Evolutionary conservation across 2,329 filamentous ascomycete genomes (phyloP).

Genomic region (Fusarium sp.): DNA sequence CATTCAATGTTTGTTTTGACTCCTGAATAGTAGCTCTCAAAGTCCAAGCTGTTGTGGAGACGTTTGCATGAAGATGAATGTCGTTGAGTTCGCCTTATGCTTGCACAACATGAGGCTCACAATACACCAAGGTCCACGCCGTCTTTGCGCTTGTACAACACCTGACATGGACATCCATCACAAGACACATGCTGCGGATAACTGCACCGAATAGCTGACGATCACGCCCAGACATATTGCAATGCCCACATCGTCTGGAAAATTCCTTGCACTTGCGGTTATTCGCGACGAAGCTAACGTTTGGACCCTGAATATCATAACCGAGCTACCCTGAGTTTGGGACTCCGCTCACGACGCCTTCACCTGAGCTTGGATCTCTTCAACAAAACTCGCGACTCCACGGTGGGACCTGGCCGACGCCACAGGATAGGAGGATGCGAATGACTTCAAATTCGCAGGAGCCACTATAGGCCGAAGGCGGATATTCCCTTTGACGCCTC

Average conservation of each 20-base stretch:
- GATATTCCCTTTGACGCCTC: neutral
- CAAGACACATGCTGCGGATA: constrained; percentile 2
- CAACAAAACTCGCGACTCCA: constrained; percentile 6
- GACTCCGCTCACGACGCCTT: constrained; percentile 14
- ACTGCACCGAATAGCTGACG: neutral
- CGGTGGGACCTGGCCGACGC: neutral
- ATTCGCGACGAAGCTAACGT: constrained; percentile 29
- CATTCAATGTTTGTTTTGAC: constrained; percentile 7
- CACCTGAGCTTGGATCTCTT: constrained; percentile 19
- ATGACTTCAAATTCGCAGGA: constrained; percentile 12
- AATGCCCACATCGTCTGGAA: constrained; percentile 22
- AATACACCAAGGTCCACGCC: constrained; percentile 11
- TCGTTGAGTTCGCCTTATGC: constrained; percentile 1
- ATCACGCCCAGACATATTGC: constrained; percentile 10
- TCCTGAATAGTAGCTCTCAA: neutral
- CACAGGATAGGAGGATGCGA: constrained; percentile 9
- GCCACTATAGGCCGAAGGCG: constrained; percentile 4
- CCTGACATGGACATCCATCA: neutral
- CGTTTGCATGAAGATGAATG: constrained; percentile 9
- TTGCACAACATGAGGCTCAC: constrained; percentile 21
- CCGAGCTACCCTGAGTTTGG: constrained; percentile 35
- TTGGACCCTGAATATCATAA: constrained; percentile 33
- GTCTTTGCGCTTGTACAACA: constrained; percentile 5
- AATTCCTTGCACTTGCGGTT: constrained; percentile 19
- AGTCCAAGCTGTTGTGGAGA: neutral